Base-by-base conservation (phyloP, 257 asterid species). In the Sherardia arvensis region DNA sequence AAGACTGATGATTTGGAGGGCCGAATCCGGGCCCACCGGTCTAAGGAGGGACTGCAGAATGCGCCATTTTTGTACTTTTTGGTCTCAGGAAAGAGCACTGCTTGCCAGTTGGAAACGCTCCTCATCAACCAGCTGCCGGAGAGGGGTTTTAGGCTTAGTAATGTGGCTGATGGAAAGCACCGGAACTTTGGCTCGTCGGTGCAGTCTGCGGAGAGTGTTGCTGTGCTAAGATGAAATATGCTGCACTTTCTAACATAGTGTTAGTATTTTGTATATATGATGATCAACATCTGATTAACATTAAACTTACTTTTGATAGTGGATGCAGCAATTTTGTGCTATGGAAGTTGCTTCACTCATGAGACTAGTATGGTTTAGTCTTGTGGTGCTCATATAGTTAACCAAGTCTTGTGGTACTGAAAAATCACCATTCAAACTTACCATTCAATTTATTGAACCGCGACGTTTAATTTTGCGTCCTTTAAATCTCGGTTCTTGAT, bases 1-100 rank as follows among this genome's bases (percentile, higher is more conserved):
- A 92, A n/a, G 99, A 86, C 94, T 0, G 96, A 90, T 71, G 97
- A 93, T 80, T 96, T 93, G 36, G 85, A 87, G 76, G 95, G 97
- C 54, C 81, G 97, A 45, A 78, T 87, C 18, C 84, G 80, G 30
- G 74, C 88, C n/a, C 95, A 93, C 73, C 95, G 97, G 30, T 22
- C 67, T 29, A 85, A 84, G 71, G 95, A 84, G 61, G 96, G 94
- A 69, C 74, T 84, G 94, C 88, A 76, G 65, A 80, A 77, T 4
- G 95, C 91, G 0, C 25, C 77, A 1, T 89, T 92, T 74, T 74
- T 92, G 22, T 89, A 92, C 65, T 81, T 92, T 68, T 12, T 83
- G 74, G 99, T 90, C 69, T 64, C 88, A 0, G 96, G 97, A 48
- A 89, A 92, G 86, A 92, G 99, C 79, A 59, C 80, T 55, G 99